phyloP scores from a whole-genome alignment of 257 asterid genomes.

The Anisodus tanguticus region DNA sequence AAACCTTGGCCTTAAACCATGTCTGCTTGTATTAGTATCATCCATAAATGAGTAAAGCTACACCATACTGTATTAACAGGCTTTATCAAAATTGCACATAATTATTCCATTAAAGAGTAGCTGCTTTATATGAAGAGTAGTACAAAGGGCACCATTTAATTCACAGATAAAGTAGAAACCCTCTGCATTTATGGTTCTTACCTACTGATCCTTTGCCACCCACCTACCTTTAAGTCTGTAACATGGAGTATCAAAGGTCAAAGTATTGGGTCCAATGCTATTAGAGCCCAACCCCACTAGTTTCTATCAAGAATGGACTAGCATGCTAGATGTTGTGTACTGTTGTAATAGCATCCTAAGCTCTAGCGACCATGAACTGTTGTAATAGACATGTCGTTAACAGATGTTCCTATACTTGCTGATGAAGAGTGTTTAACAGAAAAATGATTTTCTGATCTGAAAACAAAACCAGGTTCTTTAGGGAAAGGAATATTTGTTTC shows the following conservation, averaged over 20 bases:
- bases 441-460: conserved; percentile 32
- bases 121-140: no score
- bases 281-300: background rate
- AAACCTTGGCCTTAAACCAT: no score
- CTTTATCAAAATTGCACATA: no score
- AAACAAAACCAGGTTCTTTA: conserved; percentile 39
- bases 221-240: background rate
- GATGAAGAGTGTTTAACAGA: conserved; percentile 31
- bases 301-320: background rate
- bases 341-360: no score
- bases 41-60: no score
- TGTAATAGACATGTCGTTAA: conserved; percentile 9
- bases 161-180: conserved; percentile 9
- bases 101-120: no score
- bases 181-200: background rate
- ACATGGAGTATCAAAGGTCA: background rate
- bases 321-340: background rate
- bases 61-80: no score
- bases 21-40: no score
- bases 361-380: conserved; percentile 19
- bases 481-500: conserved; percentile 38
- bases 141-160: background rate
- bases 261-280: background rate
- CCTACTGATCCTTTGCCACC: background rate
- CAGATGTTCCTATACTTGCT: conserved; percentile 21